Conservation (phyloP, 106 monocot genomes). For the Dendrobium chrysotoxum region DNA sequence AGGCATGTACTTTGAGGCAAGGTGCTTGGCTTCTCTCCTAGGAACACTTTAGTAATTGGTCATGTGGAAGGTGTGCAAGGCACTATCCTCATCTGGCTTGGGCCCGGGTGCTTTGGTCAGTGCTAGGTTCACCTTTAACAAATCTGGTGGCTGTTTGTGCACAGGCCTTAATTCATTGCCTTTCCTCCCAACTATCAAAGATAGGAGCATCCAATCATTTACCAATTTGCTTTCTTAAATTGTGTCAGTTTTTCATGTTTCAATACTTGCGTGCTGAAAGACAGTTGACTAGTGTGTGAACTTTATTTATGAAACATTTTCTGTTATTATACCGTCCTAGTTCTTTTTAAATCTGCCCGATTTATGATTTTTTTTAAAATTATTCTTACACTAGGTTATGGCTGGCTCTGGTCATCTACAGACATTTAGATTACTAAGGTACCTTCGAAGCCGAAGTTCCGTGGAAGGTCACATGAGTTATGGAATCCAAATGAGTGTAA, state of each 20-base stretch:
- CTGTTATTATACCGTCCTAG: not conserved
- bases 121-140: no score
- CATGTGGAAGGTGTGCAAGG: no score
- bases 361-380: not conserved
- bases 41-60: no score
- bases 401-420: slow-evolving; percentile 93
- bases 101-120: no score
- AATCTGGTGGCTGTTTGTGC: no score
- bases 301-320: not conserved
- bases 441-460: slow-evolving; percentile 75
- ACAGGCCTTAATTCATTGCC: no score
- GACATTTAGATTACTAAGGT: slow-evolving; percentile 79
- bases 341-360: not conserved
- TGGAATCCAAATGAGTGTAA: slow-evolving; percentile 94
- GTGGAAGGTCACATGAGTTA: slow-evolving; percentile 78
- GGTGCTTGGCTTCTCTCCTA: no score
- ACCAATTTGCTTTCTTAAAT: not conserved
- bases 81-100: no score
- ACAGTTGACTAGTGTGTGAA: not conserved
- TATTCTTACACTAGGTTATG: slow-evolving; percentile 61
- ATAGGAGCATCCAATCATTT: not conserved
- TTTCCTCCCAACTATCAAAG: not conserved
- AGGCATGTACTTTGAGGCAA: no score
- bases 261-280: not conserved
- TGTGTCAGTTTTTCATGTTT: not conserved